Evolutionary conservation across 2,329 filamentous ascomycete genomes (phyloP).

Genomic region (Sporothrix protearum): DNA sequence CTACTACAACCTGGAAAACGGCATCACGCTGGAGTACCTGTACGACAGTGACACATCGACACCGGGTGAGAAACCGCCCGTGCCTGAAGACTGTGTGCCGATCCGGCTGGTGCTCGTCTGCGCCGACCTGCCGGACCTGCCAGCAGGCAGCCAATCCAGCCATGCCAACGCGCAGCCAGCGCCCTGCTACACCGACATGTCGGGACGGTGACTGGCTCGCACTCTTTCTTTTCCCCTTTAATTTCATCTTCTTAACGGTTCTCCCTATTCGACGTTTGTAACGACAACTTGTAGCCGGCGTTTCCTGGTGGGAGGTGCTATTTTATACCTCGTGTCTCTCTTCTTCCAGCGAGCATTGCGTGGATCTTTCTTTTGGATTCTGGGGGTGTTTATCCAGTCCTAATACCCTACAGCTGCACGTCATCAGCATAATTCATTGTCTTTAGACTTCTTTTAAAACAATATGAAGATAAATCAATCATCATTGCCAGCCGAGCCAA

Average conservation of each 20-base stretch:
- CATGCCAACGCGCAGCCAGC: slow-evolving; percentile 41
- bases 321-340: not conserved
- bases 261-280: not conserved
- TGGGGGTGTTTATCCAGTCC: not conserved
- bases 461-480: not conserved
- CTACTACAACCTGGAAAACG: slow-evolving; percentile 40
- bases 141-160: slow-evolving; percentile 37
- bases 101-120: slow-evolving; percentile 46
- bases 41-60: slow-evolving; percentile 29
- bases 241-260: not conserved
- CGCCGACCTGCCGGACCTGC: slow-evolving; percentile 35
- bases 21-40: slow-evolving; percentile 41
- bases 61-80: slow-evolving; percentile 22
- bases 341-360: not conserved
- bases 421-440: not conserved
- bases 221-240: not conserved
- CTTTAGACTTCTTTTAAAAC: not conserved
- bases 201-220: not conserved
- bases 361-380: not conserved
- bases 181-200: slow-evolving; percentile 39
- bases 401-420: not conserved
- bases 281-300: not conserved
- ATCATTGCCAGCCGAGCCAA: not conserved
- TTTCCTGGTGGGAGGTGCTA: not conserved
- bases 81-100: slow-evolving; percentile 42